Percentiles rank a stretch among this genome's conserved stretches.
phyloP scores from a whole-genome alignment of 768 basidiomycete genomes.

The Bullera alba region DNA sequence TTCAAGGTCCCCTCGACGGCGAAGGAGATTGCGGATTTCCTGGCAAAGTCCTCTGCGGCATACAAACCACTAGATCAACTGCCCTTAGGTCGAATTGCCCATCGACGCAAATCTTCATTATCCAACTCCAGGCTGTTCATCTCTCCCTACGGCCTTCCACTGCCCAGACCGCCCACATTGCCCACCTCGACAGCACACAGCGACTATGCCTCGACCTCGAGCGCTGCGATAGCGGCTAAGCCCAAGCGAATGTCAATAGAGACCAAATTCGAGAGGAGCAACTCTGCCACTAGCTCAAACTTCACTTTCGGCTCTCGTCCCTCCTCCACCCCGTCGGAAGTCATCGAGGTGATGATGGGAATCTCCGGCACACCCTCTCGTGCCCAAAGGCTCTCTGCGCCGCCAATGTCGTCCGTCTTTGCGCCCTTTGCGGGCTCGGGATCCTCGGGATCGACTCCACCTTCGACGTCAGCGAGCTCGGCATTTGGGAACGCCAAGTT shows the following conservation, averaged over 20 bases:
- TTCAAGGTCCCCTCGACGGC: slow-evolving; percentile 18
- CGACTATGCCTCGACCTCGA: no score
- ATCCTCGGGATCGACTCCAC: neutral
- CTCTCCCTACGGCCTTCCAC: slow-evolving; percentile 35
- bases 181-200: no score
- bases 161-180: slow-evolving; percentile 5
- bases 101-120: slow-evolving; percentile 29
- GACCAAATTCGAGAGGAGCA: slow-evolving; percentile 37
- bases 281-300: slow-evolving; percentile 19
- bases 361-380: neutral
- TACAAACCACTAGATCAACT: slow-evolving; percentile 11
- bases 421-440: slow-evolving; percentile 13
- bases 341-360: no score
- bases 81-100: slow-evolving; percentile 5
- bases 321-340: slow-evolving; percentile 4
- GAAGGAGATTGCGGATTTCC: slow-evolving; percentile 16
- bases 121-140: slow-evolving; percentile 12
- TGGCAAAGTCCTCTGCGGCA: slow-evolving; percentile 2
- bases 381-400: no score
- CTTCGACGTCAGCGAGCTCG: neutral
- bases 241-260: slow-evolving; percentile 16
- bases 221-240: no score
- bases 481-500: neutral
- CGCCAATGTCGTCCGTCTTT: slow-evolving; percentile 9
- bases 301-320: slow-evolving; percentile 9